Evolutionary conservation across 192 early-diverging fungal genomes (phyloP).

Genomic region (Endogone sp.): DNA sequence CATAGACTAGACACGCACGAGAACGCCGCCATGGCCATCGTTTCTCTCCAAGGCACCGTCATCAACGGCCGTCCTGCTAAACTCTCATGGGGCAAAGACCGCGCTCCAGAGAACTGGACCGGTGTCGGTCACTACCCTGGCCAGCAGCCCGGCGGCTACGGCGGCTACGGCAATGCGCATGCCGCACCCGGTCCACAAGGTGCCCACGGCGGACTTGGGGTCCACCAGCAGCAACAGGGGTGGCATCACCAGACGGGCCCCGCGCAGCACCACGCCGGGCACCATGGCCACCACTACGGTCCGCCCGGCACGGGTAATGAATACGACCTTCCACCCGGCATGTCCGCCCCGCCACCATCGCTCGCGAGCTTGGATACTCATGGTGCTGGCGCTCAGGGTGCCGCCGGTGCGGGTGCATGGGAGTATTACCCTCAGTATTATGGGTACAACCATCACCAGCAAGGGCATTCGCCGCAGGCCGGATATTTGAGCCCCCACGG

Average conservation of each 20-base stretch:
- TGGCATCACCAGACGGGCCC: conserved; percentile 20
- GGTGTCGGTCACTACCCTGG: conserved; percentile 24
- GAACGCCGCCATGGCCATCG: conserved; percentile 86
- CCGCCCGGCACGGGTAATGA: neutral
- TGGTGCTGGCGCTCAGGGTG: conserved; percentile 4
- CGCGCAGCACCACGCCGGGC: conserved; percentile 5
- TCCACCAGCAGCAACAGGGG: conserved; percentile 38
- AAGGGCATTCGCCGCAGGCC: conserved; percentile 9
- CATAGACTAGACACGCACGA: conserved; percentile 85
- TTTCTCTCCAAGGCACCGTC: conserved; percentile 64
- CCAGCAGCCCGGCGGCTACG: conserved; percentile 12
- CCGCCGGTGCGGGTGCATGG: conserved; percentile 17
- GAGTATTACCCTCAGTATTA: conserved; percentile 10
- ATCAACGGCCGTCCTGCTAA: conserved; percentile 76
- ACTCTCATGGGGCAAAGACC: conserved; percentile 89
- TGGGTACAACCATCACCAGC: conserved; percentile 6
- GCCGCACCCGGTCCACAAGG: conserved; percentile 27
- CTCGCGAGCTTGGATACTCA: conserved; percentile 19
- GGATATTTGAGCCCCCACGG: neutral
- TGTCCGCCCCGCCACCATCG: conserved; percentile 4
- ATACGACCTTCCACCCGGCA: conserved; percentile 3
- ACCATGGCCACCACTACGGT: conserved; percentile 17
- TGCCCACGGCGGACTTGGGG: conserved; percentile 17
- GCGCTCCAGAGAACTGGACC: conserved; percentile 44
- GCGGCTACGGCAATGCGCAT: conserved; percentile 29